Evolutionary conservation across 805 yeast genomes (phyloP).

Genomic region (Blastobotrys peoriensis): DNA sequence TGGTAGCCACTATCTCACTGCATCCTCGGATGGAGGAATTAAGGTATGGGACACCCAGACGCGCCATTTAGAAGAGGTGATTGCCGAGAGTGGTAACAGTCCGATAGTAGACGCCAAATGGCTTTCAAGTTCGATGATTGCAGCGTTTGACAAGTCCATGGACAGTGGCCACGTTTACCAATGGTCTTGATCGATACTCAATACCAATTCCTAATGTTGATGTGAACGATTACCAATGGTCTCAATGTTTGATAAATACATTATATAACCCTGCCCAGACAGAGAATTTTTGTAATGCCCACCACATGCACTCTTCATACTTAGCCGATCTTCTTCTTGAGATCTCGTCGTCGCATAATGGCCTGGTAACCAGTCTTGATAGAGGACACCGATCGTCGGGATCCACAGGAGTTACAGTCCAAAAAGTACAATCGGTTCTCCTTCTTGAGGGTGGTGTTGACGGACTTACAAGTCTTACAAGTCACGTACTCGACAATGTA

Average conservation of each 20-base stretch:
- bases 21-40: constrained; percentile 1
- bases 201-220: too few species aligned
- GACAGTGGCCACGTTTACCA: background rate
- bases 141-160: constrained; percentile 3
- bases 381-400: constrained; percentile 92
- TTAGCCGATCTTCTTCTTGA: constrained; percentile 7
- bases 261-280: too few species aligned
- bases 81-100: background rate
- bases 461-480: constrained; percentile 97
- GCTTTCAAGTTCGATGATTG: constrained; percentile 4
- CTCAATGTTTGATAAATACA: too few species aligned
- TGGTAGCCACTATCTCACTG: constrained; percentile 1
- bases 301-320: too few species aligned
- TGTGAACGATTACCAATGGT: too few species aligned
- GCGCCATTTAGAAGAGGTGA: background rate
- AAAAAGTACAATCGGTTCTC: constrained; percentile 97
- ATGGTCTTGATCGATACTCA: too few species aligned
- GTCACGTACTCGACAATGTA: constrained; percentile 96
- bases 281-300: too few species aligned
- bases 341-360: constrained; percentile 29
- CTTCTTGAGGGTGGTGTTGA: constrained; percentile 92
- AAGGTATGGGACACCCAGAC: constrained; percentile 2
- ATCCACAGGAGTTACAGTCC: constrained; percentile 97
- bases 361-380: constrained; percentile 99
- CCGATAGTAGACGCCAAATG: constrained; percentile 8